These are phyloP conservation scores for Aphanomyces cochlioides DNA, from an alignment of 352 stramenopile species.

Conservation along the genomic window DNA sequence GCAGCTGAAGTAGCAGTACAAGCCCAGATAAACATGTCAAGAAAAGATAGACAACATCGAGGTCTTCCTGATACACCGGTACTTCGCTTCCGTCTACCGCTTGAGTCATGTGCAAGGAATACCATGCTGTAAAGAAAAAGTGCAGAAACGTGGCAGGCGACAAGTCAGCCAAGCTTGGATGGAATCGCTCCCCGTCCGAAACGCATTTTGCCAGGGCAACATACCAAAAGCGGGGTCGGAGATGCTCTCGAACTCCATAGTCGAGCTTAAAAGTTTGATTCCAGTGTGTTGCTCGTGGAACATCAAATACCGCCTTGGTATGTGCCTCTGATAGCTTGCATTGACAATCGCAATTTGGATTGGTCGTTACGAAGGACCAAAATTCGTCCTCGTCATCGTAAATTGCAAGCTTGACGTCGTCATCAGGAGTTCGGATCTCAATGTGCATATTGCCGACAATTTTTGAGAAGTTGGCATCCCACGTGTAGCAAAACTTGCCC, in stretches of 20 bases:
- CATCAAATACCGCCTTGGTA: constrained; percentile 66
- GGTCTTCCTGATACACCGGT: constrained; percentile 57
- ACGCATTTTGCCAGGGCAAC: constrained; percentile 68
- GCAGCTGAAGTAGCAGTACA: constrained; percentile 39
- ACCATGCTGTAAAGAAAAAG: constrained; percentile 80
- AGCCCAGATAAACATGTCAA: constrained; percentile 45
- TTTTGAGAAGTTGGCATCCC: constrained; percentile 16
- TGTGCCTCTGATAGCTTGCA: constrained; percentile 70
- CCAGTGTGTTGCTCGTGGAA: constrained; percentile 46
- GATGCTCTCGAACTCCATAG: constrained; percentile 43
- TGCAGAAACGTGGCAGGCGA: constrained; percentile 62
- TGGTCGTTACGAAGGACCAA: constrained; percentile 69
- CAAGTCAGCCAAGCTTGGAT: constrained; percentile 61
- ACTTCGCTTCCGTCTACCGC: constrained; percentile 51
- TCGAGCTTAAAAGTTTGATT: constrained; percentile 55
- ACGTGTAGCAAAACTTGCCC: constrained; percentile 75
- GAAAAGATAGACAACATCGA: constrained; percentile 51
- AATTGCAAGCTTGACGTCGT: constrained; percentile 62
- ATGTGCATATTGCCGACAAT: constrained; percentile 51
- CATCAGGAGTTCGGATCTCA: constrained; percentile 58
- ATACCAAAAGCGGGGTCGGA: constrained; percentile 38
- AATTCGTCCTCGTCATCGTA: constrained; percentile 79
- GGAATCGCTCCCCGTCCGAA: constrained; percentile 53
- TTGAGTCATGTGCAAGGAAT: constrained; percentile 74
- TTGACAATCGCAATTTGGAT: constrained; percentile 54